Percentiles rank a stretch among this genome's conserved stretches.
These are phyloP conservation scores for Cercospora canescens DNA, from an alignment of 2,329 filamentous ascomycete species.

Conservation along the genomic window DNA sequence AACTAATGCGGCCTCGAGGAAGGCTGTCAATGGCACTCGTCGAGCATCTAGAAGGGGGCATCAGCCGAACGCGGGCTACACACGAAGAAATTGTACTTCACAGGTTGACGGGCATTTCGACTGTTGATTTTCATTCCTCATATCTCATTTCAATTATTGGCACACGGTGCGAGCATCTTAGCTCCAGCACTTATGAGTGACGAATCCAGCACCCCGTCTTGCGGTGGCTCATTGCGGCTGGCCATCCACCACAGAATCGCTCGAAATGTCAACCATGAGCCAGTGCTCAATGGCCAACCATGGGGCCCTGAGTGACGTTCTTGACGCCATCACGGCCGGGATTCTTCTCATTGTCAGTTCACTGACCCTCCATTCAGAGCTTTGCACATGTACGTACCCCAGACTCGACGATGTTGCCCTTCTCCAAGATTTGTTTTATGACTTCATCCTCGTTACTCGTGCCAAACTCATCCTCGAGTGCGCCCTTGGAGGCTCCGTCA, in stretches of 20 bases:
- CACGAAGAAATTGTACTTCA: background rate
- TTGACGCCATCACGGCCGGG: constrained; percentile 44
- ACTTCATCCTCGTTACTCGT: constrained; percentile 76
- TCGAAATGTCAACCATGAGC: background rate
- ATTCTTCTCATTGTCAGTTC: background rate
- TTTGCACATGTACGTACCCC: constrained; percentile 46
- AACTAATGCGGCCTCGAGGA: background rate
- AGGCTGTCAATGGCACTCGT: background rate
- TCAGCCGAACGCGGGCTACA: background rate
- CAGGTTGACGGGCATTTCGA: background rate
- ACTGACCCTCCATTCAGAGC: background rate
- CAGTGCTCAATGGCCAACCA: constrained; percentile 30
- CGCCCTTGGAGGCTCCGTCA: constrained; percentile 72
- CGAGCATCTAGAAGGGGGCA: background rate
- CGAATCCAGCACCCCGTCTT: background rate
- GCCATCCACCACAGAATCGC: background rate
- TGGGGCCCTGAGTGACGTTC: constrained; percentile 43
- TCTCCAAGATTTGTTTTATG: constrained; percentile 77
- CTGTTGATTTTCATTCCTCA: constrained; percentile 17
- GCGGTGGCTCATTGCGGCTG: background rate
- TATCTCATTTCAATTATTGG: constrained; percentile 15
- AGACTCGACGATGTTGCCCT: constrained; percentile 66
- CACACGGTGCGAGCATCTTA: background rate
- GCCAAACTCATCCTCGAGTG: constrained; percentile 84
- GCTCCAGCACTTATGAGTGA: background rate